Percentiles rank a stretch among this genome's conserved stretches.
Evolutionary conservation across 768 basidiomycete species (phyloP).

Genomic region (Tricholomella constricta): DNA sequence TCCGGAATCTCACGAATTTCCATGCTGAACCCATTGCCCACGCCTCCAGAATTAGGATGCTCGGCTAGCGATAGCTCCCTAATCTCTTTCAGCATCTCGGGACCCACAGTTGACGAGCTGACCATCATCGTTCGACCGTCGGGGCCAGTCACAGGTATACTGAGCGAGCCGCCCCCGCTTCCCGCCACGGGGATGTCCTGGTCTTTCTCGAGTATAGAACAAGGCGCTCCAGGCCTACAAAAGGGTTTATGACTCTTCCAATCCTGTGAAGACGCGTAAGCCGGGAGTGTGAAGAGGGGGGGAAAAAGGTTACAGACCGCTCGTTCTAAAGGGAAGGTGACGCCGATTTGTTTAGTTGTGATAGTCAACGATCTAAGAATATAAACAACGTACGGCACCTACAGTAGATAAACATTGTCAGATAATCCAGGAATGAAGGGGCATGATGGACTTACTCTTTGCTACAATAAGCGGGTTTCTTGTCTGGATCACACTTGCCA

Average conservation of each 20-base stretch:
- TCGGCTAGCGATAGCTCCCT: constrained; percentile 2
- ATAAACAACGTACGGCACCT: constrained; percentile 10
- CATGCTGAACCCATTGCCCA: background rate
- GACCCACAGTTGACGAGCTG: constrained; percentile 29
- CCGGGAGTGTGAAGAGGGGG: background rate
- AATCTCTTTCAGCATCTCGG: constrained; percentile 31
- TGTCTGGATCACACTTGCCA: constrained; percentile 31
- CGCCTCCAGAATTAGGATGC: background rate
- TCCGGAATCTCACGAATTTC: background rate
- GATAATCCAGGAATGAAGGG: background rate
- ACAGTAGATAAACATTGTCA: background rate
- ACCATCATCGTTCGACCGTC: constrained; percentile 24
- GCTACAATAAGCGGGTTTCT: constrained; percentile 35
- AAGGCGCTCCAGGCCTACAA: constrained; percentile 31
- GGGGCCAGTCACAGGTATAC: constrained; percentile 25
- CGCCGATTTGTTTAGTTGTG: background rate
- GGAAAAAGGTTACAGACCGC: constrained; percentile 4
- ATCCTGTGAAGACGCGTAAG: constrained; percentile 16
- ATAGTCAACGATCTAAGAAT: background rate
- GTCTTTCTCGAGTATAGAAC: constrained; percentile 30
- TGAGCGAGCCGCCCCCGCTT: constrained; percentile 20
- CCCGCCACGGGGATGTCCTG: constrained; percentile 2
- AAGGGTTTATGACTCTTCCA: constrained; percentile 40
- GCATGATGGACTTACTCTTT: constrained; percentile 23
- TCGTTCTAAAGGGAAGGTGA: constrained; percentile 5